Evolutionary conservation across 768 basidiomycete species (phyloP), one percentile per base, ranked within the genome.

Genomic region (Tulasnella sp.): DNA sequence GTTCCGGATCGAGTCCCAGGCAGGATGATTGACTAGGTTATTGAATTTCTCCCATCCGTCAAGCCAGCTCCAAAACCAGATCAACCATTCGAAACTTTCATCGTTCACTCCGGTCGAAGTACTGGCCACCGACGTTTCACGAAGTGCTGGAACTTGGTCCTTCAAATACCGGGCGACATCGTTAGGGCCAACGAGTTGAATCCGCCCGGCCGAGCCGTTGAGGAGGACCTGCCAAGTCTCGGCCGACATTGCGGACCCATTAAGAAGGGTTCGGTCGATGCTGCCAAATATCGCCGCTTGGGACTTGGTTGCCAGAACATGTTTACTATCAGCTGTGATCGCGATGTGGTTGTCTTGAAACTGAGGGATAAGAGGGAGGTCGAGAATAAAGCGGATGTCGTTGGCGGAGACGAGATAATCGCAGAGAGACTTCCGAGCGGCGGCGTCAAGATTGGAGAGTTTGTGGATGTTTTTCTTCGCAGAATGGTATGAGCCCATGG

Each of bases 21-120:
- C 24, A 34, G 46, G 20, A 22, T 76, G 16, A 11, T 31, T 20
- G 31, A 54, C 4, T 28, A 44, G 28, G 3, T 34, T 14, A 20
- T 41, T 37, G 74, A 69, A 31, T 16, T 77, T 80, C 0, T 76
- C 31, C 84, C 86, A 89, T 0, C 44, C 79, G 6, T 82, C 83
- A 72, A 88, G 75, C 89, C 89, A 90, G 4, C 77, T 64, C 90
- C 89, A 90, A 80, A 89, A 90, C 2, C 76, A 75, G 0, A 85
- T 83, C n/a, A 89, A 79, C 87, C 88, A 89, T 8, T 78, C 58
- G 20, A 87, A 80, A 11, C 18, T 54, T 16, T 82, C 75, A 5
- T 42, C 77, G 11, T 80, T 80, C 54, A 84, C 82, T 8, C 81
- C 80, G 34, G 50, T 24, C 50, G 79, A 79, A 18, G 40, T 48